Conservation (phyloP, 495 filamentous ascomycete species). For the Tuber brumale region DNA sequence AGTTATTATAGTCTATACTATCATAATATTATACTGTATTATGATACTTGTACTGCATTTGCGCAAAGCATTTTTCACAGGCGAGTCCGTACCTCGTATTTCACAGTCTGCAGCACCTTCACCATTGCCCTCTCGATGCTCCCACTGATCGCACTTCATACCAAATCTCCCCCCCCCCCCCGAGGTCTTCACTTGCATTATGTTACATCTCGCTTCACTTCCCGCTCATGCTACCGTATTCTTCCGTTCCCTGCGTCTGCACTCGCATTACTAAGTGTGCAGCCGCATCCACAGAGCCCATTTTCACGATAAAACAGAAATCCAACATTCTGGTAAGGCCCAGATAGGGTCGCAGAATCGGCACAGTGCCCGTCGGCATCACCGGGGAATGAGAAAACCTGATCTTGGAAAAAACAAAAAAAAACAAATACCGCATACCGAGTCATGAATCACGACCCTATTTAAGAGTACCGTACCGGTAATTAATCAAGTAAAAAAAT, state of each 20-base stretch:
- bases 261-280: not conserved
- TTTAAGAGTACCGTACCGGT: not conserved
- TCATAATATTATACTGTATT: too few species aligned
- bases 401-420: not conserved
- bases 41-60: not conserved
- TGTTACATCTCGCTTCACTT: not conserved
- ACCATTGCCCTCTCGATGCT: not conserved
- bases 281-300: not conserved
- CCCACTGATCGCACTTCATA: not conserved
- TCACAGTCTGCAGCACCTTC: not conserved
- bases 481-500: too few species aligned
- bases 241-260: not conserved
- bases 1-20: too few species aligned
- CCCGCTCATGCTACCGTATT: not conserved
- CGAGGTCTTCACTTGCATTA: not conserved
- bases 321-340: not conserved
- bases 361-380: not conserved
- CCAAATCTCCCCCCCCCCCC: not conserved
- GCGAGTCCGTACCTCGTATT: not conserved
- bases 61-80: not conserved
- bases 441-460: not conserved
- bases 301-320: not conserved
- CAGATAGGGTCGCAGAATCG: not conserved
- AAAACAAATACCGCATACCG: not conserved
- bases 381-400: not conserved